These are phyloP conservation scores for Pseudogymnoascus sp. DNA, from an alignment of 2,329 filamentous ascomycete genomes.

Conservation along the genomic window DNA sequence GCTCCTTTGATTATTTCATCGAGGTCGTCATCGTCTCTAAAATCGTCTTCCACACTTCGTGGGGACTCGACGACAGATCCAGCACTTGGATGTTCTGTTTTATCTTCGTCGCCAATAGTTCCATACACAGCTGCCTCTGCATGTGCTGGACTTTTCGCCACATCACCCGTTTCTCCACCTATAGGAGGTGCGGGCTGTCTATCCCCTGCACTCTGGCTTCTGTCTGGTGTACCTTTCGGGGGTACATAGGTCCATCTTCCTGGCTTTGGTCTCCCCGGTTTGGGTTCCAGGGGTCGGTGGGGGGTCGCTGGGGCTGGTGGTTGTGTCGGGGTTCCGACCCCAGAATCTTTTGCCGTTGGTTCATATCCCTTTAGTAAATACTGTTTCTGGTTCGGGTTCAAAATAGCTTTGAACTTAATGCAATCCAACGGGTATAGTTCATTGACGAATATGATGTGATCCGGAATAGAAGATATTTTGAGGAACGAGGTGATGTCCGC, in stretches of 20 bases:
- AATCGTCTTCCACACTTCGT: not conserved
- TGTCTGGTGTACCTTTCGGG: constrained; percentile 32
- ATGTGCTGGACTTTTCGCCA: not conserved
- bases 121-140: not conserved
- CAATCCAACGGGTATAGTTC: constrained; percentile 63
- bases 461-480: constrained; percentile 28
- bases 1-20: constrained; percentile 56
- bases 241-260: constrained; percentile 34
- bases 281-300: constrained; percentile 39
- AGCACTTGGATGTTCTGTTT: not conserved
- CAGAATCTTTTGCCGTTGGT: constrained; percentile 7
- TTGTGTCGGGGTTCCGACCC: not conserved
- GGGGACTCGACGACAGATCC: constrained; percentile 1
- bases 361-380: constrained; percentile 41
- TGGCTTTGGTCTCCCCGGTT: constrained; percentile 34
- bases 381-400: constrained; percentile 49
- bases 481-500: constrained; percentile 52
- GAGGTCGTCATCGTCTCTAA: constrained; percentile 42
- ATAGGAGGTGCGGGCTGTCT: not conserved
- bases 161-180: not conserved
- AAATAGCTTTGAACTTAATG: constrained; percentile 45
- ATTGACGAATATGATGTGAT: constrained; percentile 50
- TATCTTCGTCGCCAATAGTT: not conserved
- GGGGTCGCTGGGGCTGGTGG: not conserved
- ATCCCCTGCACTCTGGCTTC: constrained; percentile 21